Conservation (phyloP, 163 green algal genomes). For the Volvox carteri region DNA sequence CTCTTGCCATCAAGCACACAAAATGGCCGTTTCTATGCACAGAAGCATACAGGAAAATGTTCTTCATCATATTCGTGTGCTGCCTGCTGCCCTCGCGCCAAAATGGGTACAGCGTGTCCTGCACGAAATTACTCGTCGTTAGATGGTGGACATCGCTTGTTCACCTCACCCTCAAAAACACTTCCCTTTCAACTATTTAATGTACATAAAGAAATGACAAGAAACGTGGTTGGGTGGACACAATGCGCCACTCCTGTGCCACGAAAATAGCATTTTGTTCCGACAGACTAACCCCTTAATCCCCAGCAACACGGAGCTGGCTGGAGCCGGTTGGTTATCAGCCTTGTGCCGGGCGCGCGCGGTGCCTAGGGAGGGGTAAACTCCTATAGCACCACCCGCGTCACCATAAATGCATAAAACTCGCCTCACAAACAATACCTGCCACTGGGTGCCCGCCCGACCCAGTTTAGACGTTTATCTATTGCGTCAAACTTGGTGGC, state of each 20-base stretch:
- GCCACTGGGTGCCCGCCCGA: background rate
- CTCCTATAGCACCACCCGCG: slow-evolving; percentile 9
- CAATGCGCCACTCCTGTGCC: slow-evolving; percentile 30
- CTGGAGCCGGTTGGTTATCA: background rate
- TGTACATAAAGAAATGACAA: slow-evolving; percentile 45
- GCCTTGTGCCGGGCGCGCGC: background rate
- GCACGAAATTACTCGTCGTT: background rate
- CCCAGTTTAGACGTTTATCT: slow-evolving; percentile 41
- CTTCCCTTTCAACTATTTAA: background rate
- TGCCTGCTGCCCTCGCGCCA: slow-evolving; percentile 12
- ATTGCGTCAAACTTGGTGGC: slow-evolving; percentile 41
- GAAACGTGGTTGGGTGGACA: slow-evolving; percentile 37
- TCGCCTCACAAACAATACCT: slow-evolving; percentile 30
- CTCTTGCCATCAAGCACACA: background rate
- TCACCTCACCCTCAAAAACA: background rate
- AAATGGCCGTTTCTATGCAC: background rate
- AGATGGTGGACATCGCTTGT: no score
- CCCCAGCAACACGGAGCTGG: background rate
- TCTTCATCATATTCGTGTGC: background rate
- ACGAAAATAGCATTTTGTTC: slow-evolving; percentile 20
- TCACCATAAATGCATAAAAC: slow-evolving; percentile 51
- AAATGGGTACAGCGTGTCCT: slow-evolving; percentile 12
- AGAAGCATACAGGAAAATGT: background rate
- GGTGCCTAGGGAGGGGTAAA: background rate
- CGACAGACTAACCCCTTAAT: no score